These are phyloP conservation scores for Hypsizygus marmoreus DNA, from an alignment of 768 basidiomycete species.

Conservation along the genomic window DNA sequence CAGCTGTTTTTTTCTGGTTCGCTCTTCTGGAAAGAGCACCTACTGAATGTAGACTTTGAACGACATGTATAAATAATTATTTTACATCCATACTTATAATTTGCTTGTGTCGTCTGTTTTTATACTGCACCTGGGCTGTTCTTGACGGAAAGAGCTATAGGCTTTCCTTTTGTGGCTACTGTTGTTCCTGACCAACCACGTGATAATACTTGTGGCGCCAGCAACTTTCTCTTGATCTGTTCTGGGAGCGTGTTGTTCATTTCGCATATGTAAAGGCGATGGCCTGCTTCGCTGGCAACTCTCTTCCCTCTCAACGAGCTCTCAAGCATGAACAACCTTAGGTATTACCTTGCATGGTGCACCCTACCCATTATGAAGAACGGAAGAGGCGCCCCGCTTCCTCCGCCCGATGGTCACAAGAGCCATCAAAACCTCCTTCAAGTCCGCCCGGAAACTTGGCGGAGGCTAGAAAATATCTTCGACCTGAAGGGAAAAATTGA, in stretches of 20 bases:
- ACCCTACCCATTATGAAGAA: slow-evolving; percentile 44
- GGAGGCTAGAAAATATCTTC: slow-evolving; percentile 53
- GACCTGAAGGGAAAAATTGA: slow-evolving; percentile 31
- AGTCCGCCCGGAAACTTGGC: slow-evolving; percentile 49
- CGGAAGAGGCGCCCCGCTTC: slow-evolving; percentile 28
- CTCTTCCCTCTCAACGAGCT: neutral
- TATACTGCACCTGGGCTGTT: slow-evolving; percentile 6
- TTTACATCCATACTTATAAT: too few relatives aligned
- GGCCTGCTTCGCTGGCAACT: neutral
- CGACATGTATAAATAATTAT: too few relatives aligned
- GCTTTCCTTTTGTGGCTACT: slow-evolving; percentile 10
- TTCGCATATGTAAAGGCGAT: too few relatives aligned
- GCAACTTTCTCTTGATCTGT: too few relatives aligned
- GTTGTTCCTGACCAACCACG: slow-evolving; percentile 3
- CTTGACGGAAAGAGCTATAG: neutral
- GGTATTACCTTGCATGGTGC: slow-evolving; percentile 47
- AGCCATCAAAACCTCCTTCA: slow-evolving; percentile 46
- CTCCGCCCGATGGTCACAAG: slow-evolving; percentile 43
- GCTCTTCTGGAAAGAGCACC: slow-evolving; percentile 6
- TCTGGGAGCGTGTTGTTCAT: too few relatives aligned
- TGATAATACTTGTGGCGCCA: neutral
- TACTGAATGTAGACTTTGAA: too few relatives aligned
- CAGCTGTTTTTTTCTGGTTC: neutral
- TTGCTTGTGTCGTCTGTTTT: neutral
- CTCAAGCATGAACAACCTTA: slow-evolving; percentile 41